Evolutionary conservation across 352 stramenopile genomes (phyloP), one percentile per base, ranked within the genome.

Genomic region (Thalassiosira oceanica): DNA sequence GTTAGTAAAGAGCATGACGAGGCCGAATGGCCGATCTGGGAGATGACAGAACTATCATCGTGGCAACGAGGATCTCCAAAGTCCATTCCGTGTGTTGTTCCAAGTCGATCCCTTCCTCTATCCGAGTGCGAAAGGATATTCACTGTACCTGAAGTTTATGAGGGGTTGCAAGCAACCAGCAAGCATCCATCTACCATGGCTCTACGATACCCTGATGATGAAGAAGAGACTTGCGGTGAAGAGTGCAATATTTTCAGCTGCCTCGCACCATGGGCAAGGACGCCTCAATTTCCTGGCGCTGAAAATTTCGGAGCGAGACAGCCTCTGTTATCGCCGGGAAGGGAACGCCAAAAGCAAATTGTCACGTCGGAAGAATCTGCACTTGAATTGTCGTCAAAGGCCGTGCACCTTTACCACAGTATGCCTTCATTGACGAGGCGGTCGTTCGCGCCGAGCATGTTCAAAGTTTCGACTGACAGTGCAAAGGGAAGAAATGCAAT

Each of bases 71-170:
- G 18, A 18, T 3, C n/a, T 27, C 5, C 20, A 46, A 8, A 31
- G 16, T 0, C n/a, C n/a, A n/a, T n/a, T n/a, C n/a, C n/a, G n/a
- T n/a, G n/a, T n/a, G n/a, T n/a, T n/a, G n/a, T n/a, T n/a, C n/a
- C n/a, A n/a, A n/a, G n/a, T n/a, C n/a, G n/a, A 28, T 29, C 27
- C 21, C 5, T 2, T 16, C 0, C 15, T 66, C 24, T 2, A 70
- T 76, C 50, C 29, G 58, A 64, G 29, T 77, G 66, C 41, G 66
- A 77, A 57, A 35, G 66, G 27, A 66, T 77, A 16, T 77, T 71
- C 55, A 72, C 66, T 11, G 66, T 77, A 24, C 66, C 66, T 23
- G 66, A 77, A 42, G 58, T 77, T 18, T 72, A 64, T 36, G 44
- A 77, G 31, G 66, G 67, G 53, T 42, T 77, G 5, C 24, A 11